Base-by-base conservation (phyloP, 2,329 filamentous ascomycete species). In the Cordyceps farinosa region DNA sequence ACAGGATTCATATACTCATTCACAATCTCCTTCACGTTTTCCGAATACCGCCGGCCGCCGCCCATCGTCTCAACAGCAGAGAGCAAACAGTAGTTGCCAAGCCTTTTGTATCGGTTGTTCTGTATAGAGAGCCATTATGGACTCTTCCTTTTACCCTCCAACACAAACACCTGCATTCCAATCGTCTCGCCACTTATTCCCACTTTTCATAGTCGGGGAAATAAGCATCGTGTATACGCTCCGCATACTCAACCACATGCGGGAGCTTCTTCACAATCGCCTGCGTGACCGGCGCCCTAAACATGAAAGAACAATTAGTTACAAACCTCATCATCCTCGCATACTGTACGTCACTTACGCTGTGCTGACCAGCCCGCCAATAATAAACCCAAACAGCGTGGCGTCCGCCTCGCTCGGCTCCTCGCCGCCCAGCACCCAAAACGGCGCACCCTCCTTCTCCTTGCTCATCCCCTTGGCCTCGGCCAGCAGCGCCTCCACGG, bases 321-420 rank as follows among this genome's bases (percentile, higher is more conserved):
- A 45, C 10, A 29, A 11, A 22, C 22, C 38, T 15, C 7, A 38
- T n/a, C 30, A 22, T 4, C 22, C 15, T 10, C 8, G 22, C 11
- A 48, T 5, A 22, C 30, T 5, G 13, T 36, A 36, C 22, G 22
- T 34, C 29, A 81, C 83, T 75, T 72, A 87, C 82, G 84, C 82
- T 17, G 75, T 75, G 66, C 79, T 83, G 3, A 85, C 69, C 65
- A 88, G 70, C 1, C 74, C 75, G n/a, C 80, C 81, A 15, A 76
- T 74, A 42, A 87, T 73, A 67, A 88, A 87, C 0, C 82, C 86
- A 72, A 83, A 89, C 5, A 89, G 52, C 0, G 76, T 76, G 1
- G 82, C 76, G 70, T 89, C 86, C 1, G 77, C 83, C 67, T 89
- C 85, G 0, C 82, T 84, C 3, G 85, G 85, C 3, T 71, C 67